Conservation (phyloP, 768 basidiomycete genomes). For the Candolleomyces eurysporus region DNA sequence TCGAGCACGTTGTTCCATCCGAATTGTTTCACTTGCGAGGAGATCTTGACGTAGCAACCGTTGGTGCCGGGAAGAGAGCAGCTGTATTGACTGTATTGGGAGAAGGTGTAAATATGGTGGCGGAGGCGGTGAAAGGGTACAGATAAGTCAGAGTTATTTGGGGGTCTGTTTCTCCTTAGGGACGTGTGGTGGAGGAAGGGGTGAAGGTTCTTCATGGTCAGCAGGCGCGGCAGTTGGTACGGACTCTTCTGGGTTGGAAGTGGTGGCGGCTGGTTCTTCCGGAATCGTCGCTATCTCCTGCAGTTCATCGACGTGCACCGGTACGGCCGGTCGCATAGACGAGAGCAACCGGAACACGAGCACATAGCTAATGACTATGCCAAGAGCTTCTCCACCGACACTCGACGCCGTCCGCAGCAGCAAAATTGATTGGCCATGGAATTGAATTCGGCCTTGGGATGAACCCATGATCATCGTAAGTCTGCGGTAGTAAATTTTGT, state of each 20-base stretch:
- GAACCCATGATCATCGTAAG: background rate
- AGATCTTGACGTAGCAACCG: slow-evolving; percentile 49
- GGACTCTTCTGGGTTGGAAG: too few relatives aligned
- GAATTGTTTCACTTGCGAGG: slow-evolving; percentile 35
- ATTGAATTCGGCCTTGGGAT: background rate
- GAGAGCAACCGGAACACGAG: too few relatives aligned
- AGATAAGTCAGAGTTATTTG: background rate
- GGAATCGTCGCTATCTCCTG: too few relatives aligned
- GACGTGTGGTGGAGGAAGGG: background rate
- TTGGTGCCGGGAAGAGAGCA: slow-evolving; percentile 40
- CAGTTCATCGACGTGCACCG: too few relatives aligned
- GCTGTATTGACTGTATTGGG: slow-evolving; percentile 53
- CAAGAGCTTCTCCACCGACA: too few relatives aligned
- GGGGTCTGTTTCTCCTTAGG: background rate
- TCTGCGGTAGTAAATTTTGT: background rate
- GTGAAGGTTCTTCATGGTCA: background rate
- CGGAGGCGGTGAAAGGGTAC: slow-evolving; percentile 35
- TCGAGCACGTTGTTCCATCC: slow-evolving; percentile 56
- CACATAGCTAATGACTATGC: too few relatives aligned
- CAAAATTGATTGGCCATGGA: background rate
- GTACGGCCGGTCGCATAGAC: too few relatives aligned
- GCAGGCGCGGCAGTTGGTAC: background rate
- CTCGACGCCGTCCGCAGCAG: too few relatives aligned
- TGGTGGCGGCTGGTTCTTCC: too few relatives aligned
- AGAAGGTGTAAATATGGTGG: slow-evolving; percentile 40